Base-by-base conservation (phyloP, 305 asterid genomes). In the Nicotiana rustica region DNA sequence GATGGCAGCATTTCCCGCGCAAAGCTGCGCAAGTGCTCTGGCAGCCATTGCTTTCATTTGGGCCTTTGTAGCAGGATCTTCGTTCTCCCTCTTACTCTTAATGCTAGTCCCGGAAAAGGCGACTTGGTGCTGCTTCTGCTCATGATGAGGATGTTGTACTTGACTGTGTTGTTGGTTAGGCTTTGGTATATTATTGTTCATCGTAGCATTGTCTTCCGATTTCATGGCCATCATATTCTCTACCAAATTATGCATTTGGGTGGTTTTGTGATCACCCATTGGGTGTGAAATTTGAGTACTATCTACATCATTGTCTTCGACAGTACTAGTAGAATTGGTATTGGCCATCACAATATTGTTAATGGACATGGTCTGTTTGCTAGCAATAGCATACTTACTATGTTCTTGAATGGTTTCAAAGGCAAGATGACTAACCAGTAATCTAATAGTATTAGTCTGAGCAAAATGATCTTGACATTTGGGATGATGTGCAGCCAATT, bases 31-130 rank as follows among this genome's bases (percentile, higher is more conserved):
- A 5, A 92, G 91, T 3, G 94, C 94, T 82, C 92, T 75, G 4
- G 96, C 96, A 0, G 96, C 86, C 96, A 91, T 91, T 7, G 92
- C 87, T 56, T 92, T 92, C 93, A 92, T 91, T 69, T 92, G 90
- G 4, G 89, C 88, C 73, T 92, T 90, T 0, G 91, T 91, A 0
- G 83, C 77, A 0, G 93, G 88, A 33, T 91, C 92, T 83, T 91
- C 94, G 47, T 71, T 86, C 71, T 92, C 93, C 17, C 94, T 76
- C 56, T 49, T 49, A 0, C 91, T 90, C 73, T 61, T 60, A 59
- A 79, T 35, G 41, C 82, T 79, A 0, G 60, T 36, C 60, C 82
- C 82, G 3, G 82, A 29, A 4, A 79, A 60, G 9, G 73, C 60
- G 6, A 38, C 70, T 9, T 38, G 82, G 56, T 57, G 81, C 29